Percentiles rank a stretch among this genome's conserved stretches.
phyloP scores from a whole-genome alignment of 108 stramenopile species.

The Nitzschia sp. region DNA sequence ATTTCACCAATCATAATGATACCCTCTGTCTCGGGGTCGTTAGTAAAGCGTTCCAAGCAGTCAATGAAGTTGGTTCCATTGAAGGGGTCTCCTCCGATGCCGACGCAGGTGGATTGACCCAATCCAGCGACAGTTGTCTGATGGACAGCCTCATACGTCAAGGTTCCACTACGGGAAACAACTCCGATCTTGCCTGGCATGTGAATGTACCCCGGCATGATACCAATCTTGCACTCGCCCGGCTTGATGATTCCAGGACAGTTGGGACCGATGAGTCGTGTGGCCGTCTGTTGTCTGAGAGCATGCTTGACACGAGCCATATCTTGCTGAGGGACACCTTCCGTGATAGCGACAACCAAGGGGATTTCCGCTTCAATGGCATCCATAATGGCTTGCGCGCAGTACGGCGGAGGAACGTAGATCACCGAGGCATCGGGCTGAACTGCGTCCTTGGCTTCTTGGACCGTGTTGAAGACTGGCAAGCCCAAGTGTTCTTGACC shows the following conservation, averaged over 20 bases:
- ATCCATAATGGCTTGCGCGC: slow-evolving; percentile 93
- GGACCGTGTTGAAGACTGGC: slow-evolving; percentile 96
- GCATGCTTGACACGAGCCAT: slow-evolving; percentile 97
- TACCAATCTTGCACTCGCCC: slow-evolving; percentile 99
- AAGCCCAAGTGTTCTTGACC: slow-evolving; percentile 91
- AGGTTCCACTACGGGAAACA: slow-evolving; percentile 93
- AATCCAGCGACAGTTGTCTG: slow-evolving; percentile 96
- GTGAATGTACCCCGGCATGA: slow-evolving; percentile 99
- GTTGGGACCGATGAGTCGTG: slow-evolving; percentile 98
- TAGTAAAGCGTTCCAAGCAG: slow-evolving; percentile 95
- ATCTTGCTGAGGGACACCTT: slow-evolving; percentile 99
- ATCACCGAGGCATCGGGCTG: slow-evolving; percentile 98
- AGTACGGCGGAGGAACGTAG: slow-evolving; percentile 98
- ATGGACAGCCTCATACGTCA: slow-evolving; percentile 98
- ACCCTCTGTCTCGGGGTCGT: slow-evolving; percentile 97
- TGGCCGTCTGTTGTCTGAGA: slow-evolving; percentile 73
- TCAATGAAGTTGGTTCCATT: slow-evolving; percentile 99
- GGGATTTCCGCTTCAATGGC: slow-evolving; percentile 94
- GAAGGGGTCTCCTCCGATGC: slow-evolving; percentile 99
- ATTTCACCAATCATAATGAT: slow-evolving; percentile 99
- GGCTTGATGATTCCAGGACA: slow-evolving; percentile 99
- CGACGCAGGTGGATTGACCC: slow-evolving; percentile 97
- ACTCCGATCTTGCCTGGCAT: slow-evolving; percentile 95
- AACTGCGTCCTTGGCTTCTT: slow-evolving; percentile 79
- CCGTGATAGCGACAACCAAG: slow-evolving; percentile 98